phyloP scores from a whole-genome alignment of 257 asterid genomes.

The Scutellaria baicalensis region DNA sequence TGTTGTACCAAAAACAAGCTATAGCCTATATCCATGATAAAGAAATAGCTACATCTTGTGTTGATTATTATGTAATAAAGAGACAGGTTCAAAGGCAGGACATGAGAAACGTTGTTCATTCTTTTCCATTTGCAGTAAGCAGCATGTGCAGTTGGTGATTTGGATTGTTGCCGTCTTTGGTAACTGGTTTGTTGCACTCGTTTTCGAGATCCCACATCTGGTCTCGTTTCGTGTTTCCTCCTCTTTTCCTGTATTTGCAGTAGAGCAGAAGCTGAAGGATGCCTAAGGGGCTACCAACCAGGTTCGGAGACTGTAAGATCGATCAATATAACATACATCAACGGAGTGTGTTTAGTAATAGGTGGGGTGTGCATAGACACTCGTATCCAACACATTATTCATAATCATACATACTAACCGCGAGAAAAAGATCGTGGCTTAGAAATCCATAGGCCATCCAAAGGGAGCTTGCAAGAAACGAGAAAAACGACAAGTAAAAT shows the following conservation, averaged over 20 bases:
- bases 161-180: slow-evolving; percentile 18
- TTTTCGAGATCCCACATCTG: slow-evolving; percentile 36
- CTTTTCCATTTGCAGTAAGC: slow-evolving; percentile 1
- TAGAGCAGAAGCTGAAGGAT: slow-evolving; percentile 64
- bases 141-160: slow-evolving; percentile 12
- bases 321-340: no score
- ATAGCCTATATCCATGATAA: no score
- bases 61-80: no score
- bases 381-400: not conserved
- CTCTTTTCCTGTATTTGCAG: slow-evolving; percentile 47
- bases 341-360: not conserved
- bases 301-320: slow-evolving; percentile 80
- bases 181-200: not conserved
- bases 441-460: slow-evolving; percentile 81
- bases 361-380: not conserved
- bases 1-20: no score
- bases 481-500: slow-evolving; percentile 70
- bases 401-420: slow-evolving; percentile 34
- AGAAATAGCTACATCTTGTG: no score
- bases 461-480: slow-evolving; percentile 62
- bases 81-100: not conserved
- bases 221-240: slow-evolving; percentile 16
- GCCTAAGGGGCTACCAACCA: slow-evolving; percentile 70
- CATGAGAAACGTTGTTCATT: not conserved
- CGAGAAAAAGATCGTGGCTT: slow-evolving; percentile 64